Evolutionary conservation across 495 filamentous ascomycete species (phyloP).

Genomic region (Platismatia glauca): DNA sequence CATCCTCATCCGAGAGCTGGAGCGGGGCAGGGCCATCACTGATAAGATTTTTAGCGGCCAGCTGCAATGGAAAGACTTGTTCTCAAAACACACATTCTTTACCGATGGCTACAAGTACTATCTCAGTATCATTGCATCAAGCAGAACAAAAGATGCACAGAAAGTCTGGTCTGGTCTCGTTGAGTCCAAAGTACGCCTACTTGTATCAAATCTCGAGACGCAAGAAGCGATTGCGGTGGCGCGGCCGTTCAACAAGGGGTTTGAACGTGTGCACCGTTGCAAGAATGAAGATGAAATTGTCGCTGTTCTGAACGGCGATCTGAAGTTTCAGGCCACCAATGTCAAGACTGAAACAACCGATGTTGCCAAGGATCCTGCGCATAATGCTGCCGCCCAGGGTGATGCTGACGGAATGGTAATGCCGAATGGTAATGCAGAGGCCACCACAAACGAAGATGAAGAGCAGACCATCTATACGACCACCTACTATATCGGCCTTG

Average conservation of each 20-base stretch:
- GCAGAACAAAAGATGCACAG: slow-evolving; percentile 75
- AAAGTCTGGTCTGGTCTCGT: slow-evolving; percentile 83
- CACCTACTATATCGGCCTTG: slow-evolving; percentile 81
- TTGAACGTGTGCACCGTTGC: slow-evolving; percentile 70
- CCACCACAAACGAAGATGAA: slow-evolving; percentile 32
- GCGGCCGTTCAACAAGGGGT: slow-evolving; percentile 88
- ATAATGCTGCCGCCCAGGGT: slow-evolving; percentile 41
- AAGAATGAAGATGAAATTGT: slow-evolving; percentile 60
- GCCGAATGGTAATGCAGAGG: slow-evolving; percentile 32
- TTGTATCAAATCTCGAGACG: slow-evolving; percentile 73
- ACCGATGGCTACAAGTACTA: slow-evolving; percentile 90
- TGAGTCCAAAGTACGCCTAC: slow-evolving; percentile 79
- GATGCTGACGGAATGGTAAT: slow-evolving; percentile 37
- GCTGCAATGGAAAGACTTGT: slow-evolving; percentile 76
- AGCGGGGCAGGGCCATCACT: slow-evolving; percentile 67
- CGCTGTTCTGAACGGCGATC: slow-evolving; percentile 59
- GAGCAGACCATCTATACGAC: slow-evolving; percentile 62
- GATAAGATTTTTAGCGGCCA: slow-evolving; percentile 69
- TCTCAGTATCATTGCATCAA: slow-evolving; percentile 76
- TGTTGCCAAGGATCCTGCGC: slow-evolving; percentile 46
- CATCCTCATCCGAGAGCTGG: slow-evolving; percentile 73
- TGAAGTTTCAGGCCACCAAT: slow-evolving; percentile 56
- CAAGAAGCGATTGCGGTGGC: slow-evolving; percentile 67
- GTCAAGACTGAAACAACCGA: slow-evolving; percentile 52
- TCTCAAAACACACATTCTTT: slow-evolving; percentile 83